phyloP scores from a whole-genome alignment of 2,329 filamentous ascomycete species.

The Aureobasidium lini region DNA sequence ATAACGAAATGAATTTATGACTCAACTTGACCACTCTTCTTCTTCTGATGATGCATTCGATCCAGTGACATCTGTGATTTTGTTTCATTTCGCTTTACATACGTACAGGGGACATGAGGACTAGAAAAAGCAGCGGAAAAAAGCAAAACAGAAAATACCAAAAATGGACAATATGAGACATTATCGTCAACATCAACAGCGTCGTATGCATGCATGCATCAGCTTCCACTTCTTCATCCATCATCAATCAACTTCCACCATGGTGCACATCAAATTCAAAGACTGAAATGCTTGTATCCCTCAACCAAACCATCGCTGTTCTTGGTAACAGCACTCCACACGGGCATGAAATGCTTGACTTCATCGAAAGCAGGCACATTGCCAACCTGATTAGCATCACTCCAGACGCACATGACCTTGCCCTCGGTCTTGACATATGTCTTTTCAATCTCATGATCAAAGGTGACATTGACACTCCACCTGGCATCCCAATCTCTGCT shows the following conservation, averaged over 20 bases:
- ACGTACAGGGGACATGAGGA: neutral
- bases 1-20: slow-evolving; percentile 10
- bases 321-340: slow-evolving; percentile 75
- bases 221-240: neutral
- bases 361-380: slow-evolving; percentile 81
- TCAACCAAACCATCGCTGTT: slow-evolving; percentile 71
- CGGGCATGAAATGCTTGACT: slow-evolving; percentile 64
- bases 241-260: neutral
- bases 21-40: neutral
- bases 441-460: slow-evolving; percentile 16
- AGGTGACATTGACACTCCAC: slow-evolving; percentile 54
- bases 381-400: slow-evolving; percentile 66
- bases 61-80: neutral
- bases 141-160: neutral
- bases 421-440: slow-evolving; percentile 48
- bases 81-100: neutral
- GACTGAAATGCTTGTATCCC: slow-evolving; percentile 60
- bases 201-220: neutral
- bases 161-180: neutral
- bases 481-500: slow-evolving; percentile 68
- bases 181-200: slow-evolving; percentile 11
- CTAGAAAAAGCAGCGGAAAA: neutral
- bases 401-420: slow-evolving; percentile 73
- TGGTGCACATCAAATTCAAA: slow-evolving; percentile 13
- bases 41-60: too few relatives aligned